phyloP scores from a whole-genome alignment of 192 early-diverging fungal species.

The Chytriomyces sp. region DNA sequence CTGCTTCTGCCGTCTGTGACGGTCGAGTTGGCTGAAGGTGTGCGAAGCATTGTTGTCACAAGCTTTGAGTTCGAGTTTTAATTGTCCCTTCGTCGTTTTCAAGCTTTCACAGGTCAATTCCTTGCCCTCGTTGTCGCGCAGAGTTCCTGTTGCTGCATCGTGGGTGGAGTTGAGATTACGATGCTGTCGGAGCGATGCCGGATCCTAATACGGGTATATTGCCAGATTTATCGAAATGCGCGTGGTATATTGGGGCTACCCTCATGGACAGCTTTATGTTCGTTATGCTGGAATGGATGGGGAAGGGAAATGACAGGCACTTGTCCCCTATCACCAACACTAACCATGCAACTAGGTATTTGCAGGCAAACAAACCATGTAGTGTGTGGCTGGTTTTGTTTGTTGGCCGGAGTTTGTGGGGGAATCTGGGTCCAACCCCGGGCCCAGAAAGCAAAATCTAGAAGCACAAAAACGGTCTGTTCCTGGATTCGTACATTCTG shows the following conservation, averaged over 20 bases:
- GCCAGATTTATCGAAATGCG: neutral
- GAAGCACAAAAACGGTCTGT: too few relatives aligned
- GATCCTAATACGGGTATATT: neutral
- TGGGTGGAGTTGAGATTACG: neutral
- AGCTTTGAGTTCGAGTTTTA: too few relatives aligned
- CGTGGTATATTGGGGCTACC: too few relatives aligned
- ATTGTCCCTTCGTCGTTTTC: too few relatives aligned
- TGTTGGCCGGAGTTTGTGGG: too few relatives aligned
- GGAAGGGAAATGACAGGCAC: too few relatives aligned
- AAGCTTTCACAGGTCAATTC: too few relatives aligned
- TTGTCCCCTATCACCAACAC: neutral
- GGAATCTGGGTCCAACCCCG: too few relatives aligned
- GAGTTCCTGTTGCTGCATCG: neutral
- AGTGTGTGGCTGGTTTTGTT: too few relatives aligned
- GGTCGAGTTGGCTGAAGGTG: neutral
- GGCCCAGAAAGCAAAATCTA: conserved; percentile 30
- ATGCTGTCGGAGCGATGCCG: neutral
- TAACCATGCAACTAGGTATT: neutral
- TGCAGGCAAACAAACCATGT: neutral
- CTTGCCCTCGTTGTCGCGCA: conserved; percentile 6
- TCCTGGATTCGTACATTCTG: too few relatives aligned
- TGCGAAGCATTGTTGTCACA: neutral
- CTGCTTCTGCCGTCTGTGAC: neutral
- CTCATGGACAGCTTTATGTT: neutral
- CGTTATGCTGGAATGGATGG: too few relatives aligned